These are phyloP conservation scores for Conringia planisiliqua DNA, from an alignment of 345 rosid genomes.

Conservation along the genomic window DNA sequence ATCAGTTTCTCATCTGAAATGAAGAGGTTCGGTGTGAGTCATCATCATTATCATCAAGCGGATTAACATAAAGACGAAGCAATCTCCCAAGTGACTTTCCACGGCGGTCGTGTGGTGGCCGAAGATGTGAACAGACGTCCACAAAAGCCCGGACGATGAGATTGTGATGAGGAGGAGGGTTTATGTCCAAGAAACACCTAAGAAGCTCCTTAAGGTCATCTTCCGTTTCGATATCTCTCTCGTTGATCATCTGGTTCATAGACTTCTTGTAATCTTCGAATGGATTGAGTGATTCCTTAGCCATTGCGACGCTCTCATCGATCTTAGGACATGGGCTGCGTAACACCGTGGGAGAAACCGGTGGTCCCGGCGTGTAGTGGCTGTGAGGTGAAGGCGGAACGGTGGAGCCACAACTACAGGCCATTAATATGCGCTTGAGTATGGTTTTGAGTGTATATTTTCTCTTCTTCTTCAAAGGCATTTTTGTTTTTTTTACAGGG, in stretches of 20 bases:
- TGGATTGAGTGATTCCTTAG: constrained; percentile 29
- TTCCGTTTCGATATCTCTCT: constrained; percentile 25
- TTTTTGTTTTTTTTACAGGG: not conserved
- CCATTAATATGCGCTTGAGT: not conserved
- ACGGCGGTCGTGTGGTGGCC: constrained; percentile 32
- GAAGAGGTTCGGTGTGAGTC: constrained; percentile 1
- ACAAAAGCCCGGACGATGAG: constrained; percentile 32
- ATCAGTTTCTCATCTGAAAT: not conserved
- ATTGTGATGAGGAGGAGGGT: constrained; percentile 32
- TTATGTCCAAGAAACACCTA: constrained; percentile 36
- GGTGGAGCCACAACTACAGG: constrained; percentile 22
- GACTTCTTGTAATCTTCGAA: constrained; percentile 36
- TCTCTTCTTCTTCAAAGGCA: constrained; percentile 18
- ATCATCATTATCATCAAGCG: not conserved
- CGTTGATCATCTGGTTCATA: constrained; percentile 31
- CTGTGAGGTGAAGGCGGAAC: not conserved
- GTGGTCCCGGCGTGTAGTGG: constrained; percentile 24
- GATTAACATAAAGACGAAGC: constrained; percentile 32
- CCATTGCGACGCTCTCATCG: constrained; percentile 33
- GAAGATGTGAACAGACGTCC: constrained; percentile 29
- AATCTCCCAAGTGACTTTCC: constrained; percentile 30
- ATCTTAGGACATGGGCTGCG: constrained; percentile 38
- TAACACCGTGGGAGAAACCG: constrained; percentile 29
- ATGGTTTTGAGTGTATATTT: constrained; percentile 17
- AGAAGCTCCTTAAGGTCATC: constrained; percentile 37